Evolutionary conservation across 176 grass and related monocot genomes (phyloP).

Genomic region (Musa itinerans): DNA sequence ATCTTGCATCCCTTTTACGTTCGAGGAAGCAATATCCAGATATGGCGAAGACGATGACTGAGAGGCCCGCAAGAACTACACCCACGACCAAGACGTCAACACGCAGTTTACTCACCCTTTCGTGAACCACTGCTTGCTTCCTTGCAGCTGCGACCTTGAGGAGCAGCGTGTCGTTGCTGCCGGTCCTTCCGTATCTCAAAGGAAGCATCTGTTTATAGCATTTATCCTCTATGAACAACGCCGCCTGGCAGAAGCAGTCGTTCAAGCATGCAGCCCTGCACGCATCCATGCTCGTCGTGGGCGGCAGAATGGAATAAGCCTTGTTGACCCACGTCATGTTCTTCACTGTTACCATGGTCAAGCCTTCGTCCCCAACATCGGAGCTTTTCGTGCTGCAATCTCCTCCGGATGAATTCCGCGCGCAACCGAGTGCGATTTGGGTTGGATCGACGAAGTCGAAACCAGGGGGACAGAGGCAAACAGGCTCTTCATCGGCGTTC

Average conservation of each 20-base stretch:
- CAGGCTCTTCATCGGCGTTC: slow-evolving; percentile 12
- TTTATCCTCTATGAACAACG: not conserved
- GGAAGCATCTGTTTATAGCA: not conserved
- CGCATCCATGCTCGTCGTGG: slow-evolving; percentile 28
- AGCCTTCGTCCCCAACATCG: not conserved
- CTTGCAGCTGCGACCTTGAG: not conserved
- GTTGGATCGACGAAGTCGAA: slow-evolving; percentile 17
- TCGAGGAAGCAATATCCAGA: not conserved
- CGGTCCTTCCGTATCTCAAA: not conserved
- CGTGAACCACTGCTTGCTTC: not conserved
- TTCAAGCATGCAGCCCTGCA: slow-evolving; percentile 27
- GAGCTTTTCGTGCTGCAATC: not conserved
- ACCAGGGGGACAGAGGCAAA: slow-evolving; percentile 28
- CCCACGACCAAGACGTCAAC: not conserved
- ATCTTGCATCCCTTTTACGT: not conserved
- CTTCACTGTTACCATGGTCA: slow-evolving; percentile 8
- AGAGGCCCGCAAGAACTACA: not conserved
- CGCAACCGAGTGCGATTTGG: slow-evolving; percentile 6
- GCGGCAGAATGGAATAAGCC: slow-evolving; percentile 1
- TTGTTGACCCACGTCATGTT: slow-evolving; percentile 29
- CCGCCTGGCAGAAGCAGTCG: slow-evolving; percentile 35
- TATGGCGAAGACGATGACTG: not conserved
- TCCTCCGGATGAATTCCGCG: slow-evolving; percentile 6
- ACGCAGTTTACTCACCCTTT: not conserved
- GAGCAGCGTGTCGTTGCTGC: not conserved